Percentiles rank a stretch among this genome's conserved stretches.
These are phyloP conservation scores for Heliocybe sulcata DNA, from an alignment of 1,284 basidiomycete species.

Conservation along the genomic window DNA sequence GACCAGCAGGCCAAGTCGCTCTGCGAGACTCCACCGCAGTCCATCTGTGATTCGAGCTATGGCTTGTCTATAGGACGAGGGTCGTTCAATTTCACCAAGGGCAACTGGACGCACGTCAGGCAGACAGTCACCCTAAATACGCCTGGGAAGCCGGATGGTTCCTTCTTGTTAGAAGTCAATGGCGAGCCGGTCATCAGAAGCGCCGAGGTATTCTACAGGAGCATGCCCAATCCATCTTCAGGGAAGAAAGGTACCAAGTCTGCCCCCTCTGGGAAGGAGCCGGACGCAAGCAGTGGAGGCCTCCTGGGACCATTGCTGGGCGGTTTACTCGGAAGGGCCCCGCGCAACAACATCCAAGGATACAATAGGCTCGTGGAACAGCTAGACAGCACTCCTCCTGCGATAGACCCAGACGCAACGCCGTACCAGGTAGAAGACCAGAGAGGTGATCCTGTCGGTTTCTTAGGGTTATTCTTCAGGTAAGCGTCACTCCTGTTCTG, in stretches of 20 bases:
- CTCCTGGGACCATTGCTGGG: background rate
- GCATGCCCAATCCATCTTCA: slow-evolving; percentile 16
- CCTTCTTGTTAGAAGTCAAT: slow-evolving; percentile 38
- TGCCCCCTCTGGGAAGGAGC: too few species aligned
- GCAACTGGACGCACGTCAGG: slow-evolving; percentile 59
- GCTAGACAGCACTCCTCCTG: background rate
- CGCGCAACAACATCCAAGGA: background rate
- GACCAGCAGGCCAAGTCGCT: slow-evolving; percentile 45
- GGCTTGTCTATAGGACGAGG: slow-evolving; percentile 73
- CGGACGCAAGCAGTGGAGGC: background rate
- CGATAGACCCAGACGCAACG: background rate
- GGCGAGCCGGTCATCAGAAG: slow-evolving; percentile 45
- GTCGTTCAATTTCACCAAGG: slow-evolving; percentile 56
- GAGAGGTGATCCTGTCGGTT: slow-evolving; percentile 32
- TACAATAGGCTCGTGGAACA: background rate
- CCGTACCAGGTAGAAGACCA: background rate
- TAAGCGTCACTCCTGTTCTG: slow-evolving; percentile 18
- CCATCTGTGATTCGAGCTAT: slow-evolving; percentile 57
- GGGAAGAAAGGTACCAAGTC: background rate
- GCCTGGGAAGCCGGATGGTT: slow-evolving; percentile 40
- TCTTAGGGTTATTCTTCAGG: slow-evolving; percentile 72
- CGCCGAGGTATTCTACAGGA: slow-evolving; percentile 54
- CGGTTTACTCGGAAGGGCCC: background rate
- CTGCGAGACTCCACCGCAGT: slow-evolving; percentile 45
- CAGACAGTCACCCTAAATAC: slow-evolving; percentile 67